A percentile compares a stretch with the other conserved stretches of the same genome.
These are phyloP conservation scores for Cyclotella distinguenda DNA, from an alignment of 108 stramenopile species.

Conservation along the genomic window DNA sequence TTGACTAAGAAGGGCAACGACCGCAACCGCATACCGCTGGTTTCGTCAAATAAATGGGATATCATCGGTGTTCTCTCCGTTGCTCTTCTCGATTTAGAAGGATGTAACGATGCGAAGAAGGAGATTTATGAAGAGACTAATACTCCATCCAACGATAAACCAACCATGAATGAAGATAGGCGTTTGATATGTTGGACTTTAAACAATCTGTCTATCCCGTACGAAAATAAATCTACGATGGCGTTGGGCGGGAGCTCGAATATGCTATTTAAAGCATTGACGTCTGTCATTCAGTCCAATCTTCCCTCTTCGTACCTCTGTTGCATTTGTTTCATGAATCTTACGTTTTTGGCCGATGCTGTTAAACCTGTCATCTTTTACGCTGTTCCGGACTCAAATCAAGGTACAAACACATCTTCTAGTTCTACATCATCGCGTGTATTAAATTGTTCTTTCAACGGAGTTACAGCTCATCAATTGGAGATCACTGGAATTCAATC, in stretches of 20 bases:
- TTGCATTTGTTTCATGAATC: slow-evolving; percentile 48
- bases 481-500: background rate
- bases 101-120: background rate
- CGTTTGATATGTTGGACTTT: slow-evolving; percentile 54
- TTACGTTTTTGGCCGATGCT: slow-evolving; percentile 44
- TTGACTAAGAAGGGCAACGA: slow-evolving; percentile 35
- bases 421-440: slow-evolving; percentile 3
- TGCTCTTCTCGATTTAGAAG: slow-evolving; percentile 16
- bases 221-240: slow-evolving; percentile 51
- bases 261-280: slow-evolving; percentile 27
- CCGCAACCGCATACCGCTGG: slow-evolving; percentile 37
- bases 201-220: slow-evolving; percentile 54
- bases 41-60: slow-evolving; percentile 31
- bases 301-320: slow-evolving; percentile 47
- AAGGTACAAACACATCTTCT: background rate
- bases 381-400: background rate
- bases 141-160: background rate
- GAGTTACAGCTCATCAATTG: background rate
- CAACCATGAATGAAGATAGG: slow-evolving; percentile 30
- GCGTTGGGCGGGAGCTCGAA: slow-evolving; percentile 8
- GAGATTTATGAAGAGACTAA: background rate
- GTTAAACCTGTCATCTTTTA: slow-evolving; percentile 11
- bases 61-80: slow-evolving; percentile 18
- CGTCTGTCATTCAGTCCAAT: slow-evolving; percentile 19
- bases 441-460: background rate